Base-by-base conservation (phyloP, 2,329 filamentous ascomycete species). In the Aspergillus clavatus region DNA sequence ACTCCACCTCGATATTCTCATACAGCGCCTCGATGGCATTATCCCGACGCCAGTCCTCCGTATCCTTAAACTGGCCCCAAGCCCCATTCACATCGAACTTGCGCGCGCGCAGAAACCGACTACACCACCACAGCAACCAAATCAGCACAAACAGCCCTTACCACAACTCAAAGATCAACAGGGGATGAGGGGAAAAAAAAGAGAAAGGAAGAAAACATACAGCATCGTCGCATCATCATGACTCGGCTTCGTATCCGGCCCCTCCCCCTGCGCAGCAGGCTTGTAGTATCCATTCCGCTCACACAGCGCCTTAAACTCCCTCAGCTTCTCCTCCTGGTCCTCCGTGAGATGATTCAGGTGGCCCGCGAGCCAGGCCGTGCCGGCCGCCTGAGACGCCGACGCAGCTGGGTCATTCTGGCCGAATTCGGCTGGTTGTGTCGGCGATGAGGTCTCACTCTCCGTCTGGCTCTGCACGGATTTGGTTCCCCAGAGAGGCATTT, bases 61-160 rank as follows among this genome's bases (percentile, higher is more conserved):
- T 95, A 43, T 89, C 87, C 59, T 84, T 83, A 72, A 95, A 95
- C 70, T 96, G 90, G 47, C 73, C 77, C 63, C 84, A 84, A 10
- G 90, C 90, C 55, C 91, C 89, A 54, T 82, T 71, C 7, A 87
- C 79, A 22, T 84, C 72, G 75, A 91, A 96, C 67, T 83, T 86
- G 45, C 90, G 82, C 26, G 90, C 90, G 58, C 90, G 86, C 40
- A 96, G 76, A 67, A 86, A 96, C 48, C 90, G 88, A 51, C 88
- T 93, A 16, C 10, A 18, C 6, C 10, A 19, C 7, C 7, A 18
- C 29, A 33, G 14, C 29, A 8, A 42, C 14, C 7, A 28, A 11
- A 42, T 16, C 7, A 28, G n/a, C 12, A 42, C 22, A 23, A 8
- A 5, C 28, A n/a, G 29, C 10, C 22, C 31, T 23, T n/a, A 1